Evolutionary conservation across 2,329 filamentous ascomycete species (phyloP), one percentile per base, ranked within the genome.

Genomic region (Trichoderma sp.): DNA sequence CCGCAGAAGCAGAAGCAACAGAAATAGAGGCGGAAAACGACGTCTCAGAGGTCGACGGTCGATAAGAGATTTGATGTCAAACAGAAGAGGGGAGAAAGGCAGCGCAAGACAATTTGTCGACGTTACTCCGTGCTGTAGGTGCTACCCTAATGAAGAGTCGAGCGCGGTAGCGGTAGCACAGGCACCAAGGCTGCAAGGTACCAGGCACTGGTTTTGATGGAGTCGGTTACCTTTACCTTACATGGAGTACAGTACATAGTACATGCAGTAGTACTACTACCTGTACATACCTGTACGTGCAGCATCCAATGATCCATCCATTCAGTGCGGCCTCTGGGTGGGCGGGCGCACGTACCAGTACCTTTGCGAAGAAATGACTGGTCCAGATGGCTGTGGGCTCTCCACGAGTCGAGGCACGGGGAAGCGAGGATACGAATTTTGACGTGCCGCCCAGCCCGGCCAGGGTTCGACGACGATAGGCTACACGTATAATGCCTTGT

Each of bases 361-460:
- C 59, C 48, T 37, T 32, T 34, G n/a, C 52, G n/a, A 15, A 45
- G 42, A 27, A 25, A 29, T 48, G 39, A 48, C 57, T 60, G 57
- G 57, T 45, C 57, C 17, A 54, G 52, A 34, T 34, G 42, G 39
- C 35, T 54, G 50, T 10, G 19, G n/a, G 27, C 19, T 63, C 32
- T 52, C 42, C 59, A 37, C 59, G 59, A 52, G 42, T 35, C 42
- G 42, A 50, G 34, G 52, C 42, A 63, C 59, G 59, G 59, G 59
- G 59, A 63, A 63, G 45, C 59, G 59, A 63, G 59, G 59, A 63
- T 63, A 63, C 59, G 32, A 52, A 63, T 63, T n/a, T n/a, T 63
- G 32, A 63, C 59, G 52, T 54, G 52, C 52, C 52, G 52, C 29
- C 52, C 32, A 19, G 27, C 52, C 29, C 52, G 50, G 52, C 52